These are phyloP conservation scores for Amylocarpus encephaloides DNA, from an alignment of 2,329 filamentous ascomycete species.

Conservation along the genomic window DNA sequence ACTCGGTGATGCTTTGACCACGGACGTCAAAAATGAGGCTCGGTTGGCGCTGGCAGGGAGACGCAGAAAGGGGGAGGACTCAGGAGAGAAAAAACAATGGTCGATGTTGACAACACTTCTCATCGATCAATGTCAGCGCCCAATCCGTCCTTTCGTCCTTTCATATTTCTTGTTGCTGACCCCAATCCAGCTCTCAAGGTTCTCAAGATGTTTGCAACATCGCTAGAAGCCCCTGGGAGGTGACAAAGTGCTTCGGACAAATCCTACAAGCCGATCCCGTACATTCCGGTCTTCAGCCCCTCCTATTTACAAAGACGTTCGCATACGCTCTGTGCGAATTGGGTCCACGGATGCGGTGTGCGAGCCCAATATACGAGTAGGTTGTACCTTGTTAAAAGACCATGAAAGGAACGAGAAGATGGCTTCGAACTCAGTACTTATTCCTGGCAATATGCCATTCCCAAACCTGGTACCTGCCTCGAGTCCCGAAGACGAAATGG, in stretches of 20 bases:
- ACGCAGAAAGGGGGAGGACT: neutral
- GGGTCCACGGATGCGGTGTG: too few species aligned
- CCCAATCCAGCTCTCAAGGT: too few species aligned
- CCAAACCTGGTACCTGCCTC: slow-evolving; percentile 6
- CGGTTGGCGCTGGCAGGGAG: neutral
- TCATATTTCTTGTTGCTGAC: too few species aligned
- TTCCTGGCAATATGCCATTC: neutral
- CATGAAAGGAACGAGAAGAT: neutral
- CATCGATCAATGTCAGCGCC: too few species aligned
- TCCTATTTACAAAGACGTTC: neutral
- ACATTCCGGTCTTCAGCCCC: slow-evolving; percentile 5
- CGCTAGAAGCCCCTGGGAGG: too few species aligned
- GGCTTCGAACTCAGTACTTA: neutral
- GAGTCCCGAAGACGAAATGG: slow-evolving; percentile 17
- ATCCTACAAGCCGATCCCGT: neutral
- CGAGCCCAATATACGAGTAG: neutral
- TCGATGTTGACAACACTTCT: too few species aligned
- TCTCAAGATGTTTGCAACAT: too few species aligned
- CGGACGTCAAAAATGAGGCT: neutral
- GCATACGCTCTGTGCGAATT: neutral
- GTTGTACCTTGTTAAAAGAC: neutral
- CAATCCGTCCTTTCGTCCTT: too few species aligned
- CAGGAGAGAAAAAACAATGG: neutral
- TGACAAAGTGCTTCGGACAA: too few species aligned
- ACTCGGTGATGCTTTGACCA: neutral